Conservation (phyloP, 345 rosid species). For the Erucastrum elatum region DNA sequence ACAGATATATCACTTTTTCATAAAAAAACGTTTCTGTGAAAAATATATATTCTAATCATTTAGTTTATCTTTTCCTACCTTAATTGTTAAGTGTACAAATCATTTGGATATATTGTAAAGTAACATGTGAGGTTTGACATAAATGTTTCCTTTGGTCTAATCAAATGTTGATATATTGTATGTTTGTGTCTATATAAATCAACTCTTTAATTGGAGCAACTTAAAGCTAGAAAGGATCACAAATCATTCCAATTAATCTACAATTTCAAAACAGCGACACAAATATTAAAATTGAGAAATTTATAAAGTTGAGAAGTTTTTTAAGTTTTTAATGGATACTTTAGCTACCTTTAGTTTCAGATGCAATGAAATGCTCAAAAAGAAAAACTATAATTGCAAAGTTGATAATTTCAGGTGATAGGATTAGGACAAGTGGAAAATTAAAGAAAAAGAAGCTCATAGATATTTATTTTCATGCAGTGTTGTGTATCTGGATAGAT, state of each 20-base stretch:
- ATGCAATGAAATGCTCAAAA: too few species aligned
- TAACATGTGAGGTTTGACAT: not conserved
- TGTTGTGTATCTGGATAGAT: not conserved
- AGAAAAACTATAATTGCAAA: not conserved
- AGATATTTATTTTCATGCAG: not conserved
- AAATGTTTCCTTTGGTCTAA: not conserved
- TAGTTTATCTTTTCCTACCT: too few species aligned
- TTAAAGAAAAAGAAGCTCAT: not conserved
- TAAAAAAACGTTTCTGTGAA: too few species aligned
- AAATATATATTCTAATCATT: too few species aligned
- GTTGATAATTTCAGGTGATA: not conserved
- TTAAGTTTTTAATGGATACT: too few species aligned
- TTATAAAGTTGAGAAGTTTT: too few species aligned
- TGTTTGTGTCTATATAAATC: not conserved
- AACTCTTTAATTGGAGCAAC: not conserved
- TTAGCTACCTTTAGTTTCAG: too few species aligned
- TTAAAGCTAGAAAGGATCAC: not conserved
- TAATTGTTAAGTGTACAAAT: too few species aligned
- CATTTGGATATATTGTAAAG: not conserved
- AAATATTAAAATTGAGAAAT: too few species aligned
- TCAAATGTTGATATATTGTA: not conserved
- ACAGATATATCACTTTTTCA: not conserved
- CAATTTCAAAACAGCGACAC: not conserved
- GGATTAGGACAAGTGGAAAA: not conserved
- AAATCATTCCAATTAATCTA: not conserved